Evolutionary conservation across 164 flowering plant genomes (phyloP).

Genomic region (Amborella trichopoda): DNA sequence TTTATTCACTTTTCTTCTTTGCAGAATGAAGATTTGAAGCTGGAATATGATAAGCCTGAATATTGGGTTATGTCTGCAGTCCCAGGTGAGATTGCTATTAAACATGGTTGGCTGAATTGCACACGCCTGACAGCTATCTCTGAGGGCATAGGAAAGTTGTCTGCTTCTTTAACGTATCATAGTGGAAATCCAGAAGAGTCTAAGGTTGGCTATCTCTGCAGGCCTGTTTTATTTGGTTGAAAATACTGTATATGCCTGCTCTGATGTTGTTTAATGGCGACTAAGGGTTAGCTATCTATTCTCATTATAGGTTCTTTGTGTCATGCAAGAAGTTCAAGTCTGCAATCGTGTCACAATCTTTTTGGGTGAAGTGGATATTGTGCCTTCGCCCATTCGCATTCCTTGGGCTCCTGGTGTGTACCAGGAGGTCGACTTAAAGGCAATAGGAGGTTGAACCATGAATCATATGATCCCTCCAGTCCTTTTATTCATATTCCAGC

Average conservation of each 20-base stretch:
- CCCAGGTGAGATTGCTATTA: conserved; percentile 24
- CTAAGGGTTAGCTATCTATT: background rate
- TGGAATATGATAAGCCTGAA: conserved; percentile 38
- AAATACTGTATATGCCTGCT: background rate
- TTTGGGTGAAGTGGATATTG: conserved; percentile 15
- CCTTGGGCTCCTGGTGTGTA: conserved; percentile 76
- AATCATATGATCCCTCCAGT: background rate
- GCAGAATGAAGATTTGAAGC: conserved; percentile 58
- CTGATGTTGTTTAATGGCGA: background rate
- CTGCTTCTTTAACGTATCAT: conserved; percentile 54
- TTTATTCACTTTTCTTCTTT: no score
- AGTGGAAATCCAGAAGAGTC: conserved; percentile 25
- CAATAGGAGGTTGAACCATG: conserved; percentile 82
- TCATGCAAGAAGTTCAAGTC: conserved; percentile 73
- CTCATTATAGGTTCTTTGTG: conserved; percentile 44
- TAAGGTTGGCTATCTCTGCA: conserved; percentile 36
- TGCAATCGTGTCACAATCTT: conserved; percentile 52
- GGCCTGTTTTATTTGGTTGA: background rate
- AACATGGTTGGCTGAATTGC: conserved; percentile 34
- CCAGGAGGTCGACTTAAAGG: conserved; percentile 72
- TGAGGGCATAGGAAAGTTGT: conserved; percentile 57
- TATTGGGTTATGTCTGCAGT: conserved; percentile 34
- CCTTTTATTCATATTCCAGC: background rate
- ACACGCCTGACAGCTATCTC: conserved; percentile 49
- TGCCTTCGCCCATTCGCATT: conserved; percentile 37